Evolutionary conservation across 495 filamentous ascomycete genomes (phyloP).

Genomic region (Baudoinia panamericana): DNA sequence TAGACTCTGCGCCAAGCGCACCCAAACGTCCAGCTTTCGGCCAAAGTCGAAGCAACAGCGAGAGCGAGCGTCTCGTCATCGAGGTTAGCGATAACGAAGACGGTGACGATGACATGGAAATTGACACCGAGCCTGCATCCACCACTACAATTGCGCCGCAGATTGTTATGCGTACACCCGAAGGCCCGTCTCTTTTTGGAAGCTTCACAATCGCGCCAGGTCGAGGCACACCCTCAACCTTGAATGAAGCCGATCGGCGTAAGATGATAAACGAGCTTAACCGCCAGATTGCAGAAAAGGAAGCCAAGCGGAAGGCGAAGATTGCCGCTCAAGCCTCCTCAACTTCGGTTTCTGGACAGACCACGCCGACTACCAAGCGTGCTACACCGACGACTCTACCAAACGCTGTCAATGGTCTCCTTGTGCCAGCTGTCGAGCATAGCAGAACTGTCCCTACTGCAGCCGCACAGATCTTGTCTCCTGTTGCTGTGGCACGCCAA

Average conservation of each 20-base stretch:
- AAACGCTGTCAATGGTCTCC: too few relatives aligned
- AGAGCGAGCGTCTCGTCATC: constrained; percentile 45
- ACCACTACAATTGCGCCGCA: neutral
- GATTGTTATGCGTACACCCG: neutral
- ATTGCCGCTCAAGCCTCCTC: constrained; percentile 1
- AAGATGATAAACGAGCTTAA: constrained; percentile 9
- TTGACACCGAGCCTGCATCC: constrained; percentile 31
- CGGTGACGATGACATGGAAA: constrained; percentile 31
- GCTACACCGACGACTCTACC: too few relatives aligned
- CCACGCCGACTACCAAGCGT: too few relatives aligned
- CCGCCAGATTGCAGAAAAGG: constrained; percentile 12
- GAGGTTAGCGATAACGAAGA: constrained; percentile 63
- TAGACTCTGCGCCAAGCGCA: constrained; percentile 19
- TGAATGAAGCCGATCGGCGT: constrained; percentile 1
- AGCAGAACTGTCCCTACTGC: neutral
- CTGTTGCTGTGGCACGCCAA: neutral
- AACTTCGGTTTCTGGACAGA: constrained; percentile 1
- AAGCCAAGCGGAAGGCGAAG: constrained; percentile 15
- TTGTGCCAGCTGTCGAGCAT: too few relatives aligned
- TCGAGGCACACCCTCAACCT: neutral
- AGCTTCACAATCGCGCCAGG: too few relatives aligned
- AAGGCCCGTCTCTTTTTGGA: too few relatives aligned
- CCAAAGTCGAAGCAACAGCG: constrained; percentile 35
- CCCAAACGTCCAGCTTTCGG: constrained; percentile 48
- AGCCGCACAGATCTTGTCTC: neutral